Conservation (phyloP, 129 eudicot genomes). For the Heracleum sosnowskyi region DNA sequence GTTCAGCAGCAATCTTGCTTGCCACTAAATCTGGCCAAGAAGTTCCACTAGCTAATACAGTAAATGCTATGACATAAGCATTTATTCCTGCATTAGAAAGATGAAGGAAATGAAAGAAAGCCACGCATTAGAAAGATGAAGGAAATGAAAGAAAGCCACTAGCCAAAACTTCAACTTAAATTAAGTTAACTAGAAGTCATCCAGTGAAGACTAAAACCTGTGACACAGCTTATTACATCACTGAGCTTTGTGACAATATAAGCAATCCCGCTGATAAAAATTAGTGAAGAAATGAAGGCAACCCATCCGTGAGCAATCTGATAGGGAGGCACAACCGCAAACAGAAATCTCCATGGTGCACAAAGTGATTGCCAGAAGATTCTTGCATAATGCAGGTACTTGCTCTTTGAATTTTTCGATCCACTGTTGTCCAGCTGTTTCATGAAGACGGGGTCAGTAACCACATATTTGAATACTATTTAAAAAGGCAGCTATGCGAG, state of each 20-base stretch:
- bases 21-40: constrained; percentile 98
- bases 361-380: constrained; percentile 53
- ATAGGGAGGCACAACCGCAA: constrained; percentile 93
- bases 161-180: neutral
- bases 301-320: constrained; percentile 96
- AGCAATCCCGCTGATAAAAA: constrained; percentile 82
- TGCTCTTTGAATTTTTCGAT: constrained; percentile 29
- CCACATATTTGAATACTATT: neutral
- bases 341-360: constrained; percentile 75
- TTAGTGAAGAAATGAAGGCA: constrained; percentile 66
- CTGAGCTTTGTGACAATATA: constrained; percentile 71
- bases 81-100: constrained; percentile 54
- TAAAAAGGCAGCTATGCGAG: neutral
- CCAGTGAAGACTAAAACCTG: constrained; percentile 37
- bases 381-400: constrained; percentile 24
- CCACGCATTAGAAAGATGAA: constrained; percentile 15
- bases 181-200: neutral
- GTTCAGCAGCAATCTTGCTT: constrained; percentile 93
- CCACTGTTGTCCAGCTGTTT: constrained; percentile 42
- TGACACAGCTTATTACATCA: constrained; percentile 83
- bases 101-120: neutral
- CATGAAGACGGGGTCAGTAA: constrained; percentile 4
- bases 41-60: constrained; percentile 90
- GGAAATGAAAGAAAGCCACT: neutral
- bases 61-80: constrained; percentile 75